These are phyloP conservation scores for Plectosphaerella plurivora DNA, from an alignment of 2,329 filamentous ascomycete species.

Conservation along the genomic window DNA sequence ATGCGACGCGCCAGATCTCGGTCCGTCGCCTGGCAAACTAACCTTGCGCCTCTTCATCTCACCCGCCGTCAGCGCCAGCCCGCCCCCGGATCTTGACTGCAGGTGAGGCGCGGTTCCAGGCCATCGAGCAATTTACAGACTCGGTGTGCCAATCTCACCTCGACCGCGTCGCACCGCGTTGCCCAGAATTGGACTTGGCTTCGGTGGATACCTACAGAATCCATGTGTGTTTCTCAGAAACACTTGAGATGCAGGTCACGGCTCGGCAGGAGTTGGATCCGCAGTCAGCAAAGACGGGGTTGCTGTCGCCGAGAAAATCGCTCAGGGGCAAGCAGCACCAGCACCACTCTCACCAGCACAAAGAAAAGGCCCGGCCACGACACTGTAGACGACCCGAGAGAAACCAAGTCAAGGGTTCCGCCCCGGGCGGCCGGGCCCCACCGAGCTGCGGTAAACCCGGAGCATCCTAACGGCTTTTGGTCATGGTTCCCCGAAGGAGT, in stretches of 20 bases:
- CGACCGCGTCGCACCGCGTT: too few relatives aligned
- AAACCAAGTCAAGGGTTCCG: not conserved
- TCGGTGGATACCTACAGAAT: too few relatives aligned
- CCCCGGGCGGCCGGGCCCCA: not conserved
- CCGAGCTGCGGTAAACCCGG: not conserved
- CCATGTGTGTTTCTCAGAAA: too few relatives aligned
- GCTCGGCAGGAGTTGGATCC: too few relatives aligned
- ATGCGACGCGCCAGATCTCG: too few relatives aligned
- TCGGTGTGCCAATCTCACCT: too few relatives aligned
- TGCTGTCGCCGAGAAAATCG: not conserved
- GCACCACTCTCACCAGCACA: too few relatives aligned
- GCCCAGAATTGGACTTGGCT: too few relatives aligned
- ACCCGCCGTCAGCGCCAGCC: not conserved
- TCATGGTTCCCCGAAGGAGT: not conserved
- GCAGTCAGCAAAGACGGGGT: not conserved
- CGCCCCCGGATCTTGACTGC: not conserved
- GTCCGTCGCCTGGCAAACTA: too few relatives aligned
- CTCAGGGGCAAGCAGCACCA: not conserved
- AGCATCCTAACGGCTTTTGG: not conserved
- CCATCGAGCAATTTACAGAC: not conserved
- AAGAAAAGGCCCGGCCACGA: too few relatives aligned
- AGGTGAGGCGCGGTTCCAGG: not conserved
- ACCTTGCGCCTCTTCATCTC: not conserved
- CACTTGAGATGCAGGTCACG: too few relatives aligned
- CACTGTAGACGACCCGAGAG: not conserved